Evolutionary conservation across 208 protist species (phyloP).

Genomic region (Acanthamoeba quina): DNA sequence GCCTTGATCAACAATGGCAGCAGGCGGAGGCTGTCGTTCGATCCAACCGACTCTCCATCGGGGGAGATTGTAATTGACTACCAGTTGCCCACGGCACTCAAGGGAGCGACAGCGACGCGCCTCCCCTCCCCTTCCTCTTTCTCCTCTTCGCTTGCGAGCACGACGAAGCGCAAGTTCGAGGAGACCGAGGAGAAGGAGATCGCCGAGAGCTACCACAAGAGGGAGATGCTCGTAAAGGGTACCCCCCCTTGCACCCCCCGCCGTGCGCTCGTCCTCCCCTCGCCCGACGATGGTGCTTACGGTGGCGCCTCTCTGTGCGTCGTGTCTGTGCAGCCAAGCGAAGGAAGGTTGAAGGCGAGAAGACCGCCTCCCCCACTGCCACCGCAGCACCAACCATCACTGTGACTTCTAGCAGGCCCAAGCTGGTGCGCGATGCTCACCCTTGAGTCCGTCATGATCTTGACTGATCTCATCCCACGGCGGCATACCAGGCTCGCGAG

Average conservation of each 20-base stretch:
- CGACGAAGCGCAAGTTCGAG: conserved; percentile 14
- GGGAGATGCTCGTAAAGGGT: conserved; percentile 14
- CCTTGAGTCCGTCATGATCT: not conserved
- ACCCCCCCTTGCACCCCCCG: not conserved
- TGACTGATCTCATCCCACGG: not conserved
- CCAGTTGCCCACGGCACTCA: not conserved
- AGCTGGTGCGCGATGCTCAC: not conserved
- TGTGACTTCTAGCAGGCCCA: not conserved
- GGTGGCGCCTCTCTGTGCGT: not conserved
- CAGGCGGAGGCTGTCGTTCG: conserved; percentile 17
- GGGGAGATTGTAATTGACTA: conserved; percentile 42
- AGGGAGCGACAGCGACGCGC: not conserved
- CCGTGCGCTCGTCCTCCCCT: not conserved
- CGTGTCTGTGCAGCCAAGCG: conserved; percentile 11
- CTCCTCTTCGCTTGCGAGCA: not conserved
- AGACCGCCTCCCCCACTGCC: not conserved
- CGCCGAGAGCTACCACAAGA: conserved; percentile 6
- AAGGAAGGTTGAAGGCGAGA: conserved; percentile 56
- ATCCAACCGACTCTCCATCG: not conserved
- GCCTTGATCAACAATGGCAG: not conserved
- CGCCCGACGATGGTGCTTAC: not conserved
- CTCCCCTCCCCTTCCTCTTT: not conserved
- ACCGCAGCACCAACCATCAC: not conserved
- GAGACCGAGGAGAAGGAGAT: conserved; percentile 63
- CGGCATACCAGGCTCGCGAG: not conserved